Conservation (phyloP, 2,329 filamentous ascomycete genomes). For the Nigrospora osmanthi region DNA sequence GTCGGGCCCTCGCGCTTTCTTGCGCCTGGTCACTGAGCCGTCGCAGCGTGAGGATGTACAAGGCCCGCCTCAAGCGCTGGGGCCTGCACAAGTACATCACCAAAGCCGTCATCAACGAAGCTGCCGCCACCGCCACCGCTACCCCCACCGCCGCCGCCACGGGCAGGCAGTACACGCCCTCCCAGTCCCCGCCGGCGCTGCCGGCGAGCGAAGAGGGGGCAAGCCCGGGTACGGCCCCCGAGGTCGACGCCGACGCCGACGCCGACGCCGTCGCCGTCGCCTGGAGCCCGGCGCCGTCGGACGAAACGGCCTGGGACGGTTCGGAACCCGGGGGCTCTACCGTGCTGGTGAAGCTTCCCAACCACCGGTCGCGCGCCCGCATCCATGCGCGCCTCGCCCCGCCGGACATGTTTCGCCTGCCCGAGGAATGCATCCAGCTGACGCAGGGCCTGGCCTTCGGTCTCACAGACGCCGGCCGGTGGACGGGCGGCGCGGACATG, state of each 20-base stretch:
- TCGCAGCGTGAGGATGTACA: constrained; percentile 2
- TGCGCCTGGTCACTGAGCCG: background rate
- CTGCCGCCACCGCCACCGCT: background rate
- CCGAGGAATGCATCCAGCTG: constrained; percentile 2
- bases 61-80: constrained; percentile 1
- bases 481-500: background rate
- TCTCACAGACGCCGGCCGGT: background rate
- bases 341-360: background rate
- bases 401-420: background rate
- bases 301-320: too few species aligned
- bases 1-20: background rate
- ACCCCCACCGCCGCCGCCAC: background rate
- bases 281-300: too few species aligned
- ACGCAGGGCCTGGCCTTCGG: background rate
- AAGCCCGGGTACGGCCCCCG: too few species aligned
- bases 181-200: too few species aligned
- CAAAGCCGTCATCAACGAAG: background rate
- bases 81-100: constrained; percentile 1
- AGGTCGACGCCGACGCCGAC: too few species aligned
- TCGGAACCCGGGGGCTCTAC: too few species aligned
- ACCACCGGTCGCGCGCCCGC: background rate
- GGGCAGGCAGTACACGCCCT: too few species aligned
- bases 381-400: background rate
- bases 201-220: too few species aligned
- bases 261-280: too few species aligned